Evolutionary conservation across 2,329 filamentous ascomycete genomes (phyloP), one percentile per base, ranked within the genome.

Genomic region (Scedosporium apiospermum): DNA sequence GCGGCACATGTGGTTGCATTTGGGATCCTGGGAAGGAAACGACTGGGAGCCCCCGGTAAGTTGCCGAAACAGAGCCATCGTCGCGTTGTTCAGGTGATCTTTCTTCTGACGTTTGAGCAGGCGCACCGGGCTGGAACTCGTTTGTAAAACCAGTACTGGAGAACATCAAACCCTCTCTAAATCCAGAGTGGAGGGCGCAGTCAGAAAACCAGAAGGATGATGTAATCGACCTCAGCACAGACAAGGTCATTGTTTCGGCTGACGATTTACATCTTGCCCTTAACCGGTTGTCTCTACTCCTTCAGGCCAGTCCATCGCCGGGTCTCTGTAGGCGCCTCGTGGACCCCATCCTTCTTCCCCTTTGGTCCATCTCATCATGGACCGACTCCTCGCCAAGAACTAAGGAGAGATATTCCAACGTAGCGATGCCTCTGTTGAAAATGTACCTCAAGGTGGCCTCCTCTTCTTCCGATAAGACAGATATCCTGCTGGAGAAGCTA

Each of bases 271-370:
- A 76, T 18, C 70, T 71, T 41, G 80, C 84, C 1, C 69, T 91
- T 2, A 76, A 74, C 38, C 79, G 87, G 16, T 71, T 91, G 0
- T 78, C 77, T 42, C 76, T 79, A 0, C 72, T 91, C 1, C 70
- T 86, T 1, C 76, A 82, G 21, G 87, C 86, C 0, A 88, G 88
- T 68, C 86, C 87, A 0, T 87, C 89, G 62, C 84, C 87, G 0
- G 86, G 86, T 0, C 73, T 90, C 9, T 82, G 85, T 55, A 85
- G 80, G 65, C 78, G 88, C 60, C 74, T 91, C 0, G 71, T 90
- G 2, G 75, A 77, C 2, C 83, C 83, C 0, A 69, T 89, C 2
- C 67, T 88, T 2, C 71, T 85, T 4, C 81, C 87, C 1, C 73
- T 91, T 0, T 91, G 88, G 88, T 76, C 80, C 1, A 69, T 90